Evolutionary conservation across 2,329 filamentous ascomycete species (phyloP).

Genomic region (Paraconiothyrium sp.): DNA sequence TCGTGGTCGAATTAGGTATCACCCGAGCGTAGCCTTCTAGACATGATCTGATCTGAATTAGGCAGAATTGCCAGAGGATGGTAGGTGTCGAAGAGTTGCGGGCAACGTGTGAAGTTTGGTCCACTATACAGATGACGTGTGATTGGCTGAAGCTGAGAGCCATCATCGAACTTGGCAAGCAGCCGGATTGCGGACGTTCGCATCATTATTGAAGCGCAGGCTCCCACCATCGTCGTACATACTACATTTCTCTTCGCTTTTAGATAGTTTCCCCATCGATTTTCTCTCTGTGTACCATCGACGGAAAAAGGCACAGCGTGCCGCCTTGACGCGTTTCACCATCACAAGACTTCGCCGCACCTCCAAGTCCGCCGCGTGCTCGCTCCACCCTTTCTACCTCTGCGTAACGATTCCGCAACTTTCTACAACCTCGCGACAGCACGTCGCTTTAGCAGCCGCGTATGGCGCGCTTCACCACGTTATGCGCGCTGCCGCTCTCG

Average conservation of each 20-base stretch:
- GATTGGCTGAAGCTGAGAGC: constrained; percentile 12
- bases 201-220: constrained; percentile 14
- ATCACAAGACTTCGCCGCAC: neutral
- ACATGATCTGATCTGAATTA: neutral
- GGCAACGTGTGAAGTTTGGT: constrained; percentile 13
- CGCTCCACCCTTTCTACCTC: constrained; percentile 1
- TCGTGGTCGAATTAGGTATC: too few relatives aligned
- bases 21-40: too few relatives aligned
- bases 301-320: constrained; percentile 8
- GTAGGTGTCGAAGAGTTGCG: neutral
- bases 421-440: constrained; percentile 11
- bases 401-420: constrained; percentile 6
- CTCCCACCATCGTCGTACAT: neutral
- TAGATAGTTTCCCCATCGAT: neutral
- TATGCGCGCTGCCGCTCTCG: constrained; percentile 35
- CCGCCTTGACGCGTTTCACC: constrained; percentile 14
- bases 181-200: constrained; percentile 8
- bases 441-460: constrained; percentile 19
- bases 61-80: neutral
- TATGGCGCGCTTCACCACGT: constrained; percentile 41
- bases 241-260: constrained; percentile 1
- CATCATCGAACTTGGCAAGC: constrained; percentile 6
- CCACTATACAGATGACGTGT: constrained; percentile 11
- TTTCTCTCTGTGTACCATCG: neutral
- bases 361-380: constrained; percentile 13